Evolutionary conservation across 441 rosid species (phyloP).

Genomic region (Brassica balearica): DNA sequence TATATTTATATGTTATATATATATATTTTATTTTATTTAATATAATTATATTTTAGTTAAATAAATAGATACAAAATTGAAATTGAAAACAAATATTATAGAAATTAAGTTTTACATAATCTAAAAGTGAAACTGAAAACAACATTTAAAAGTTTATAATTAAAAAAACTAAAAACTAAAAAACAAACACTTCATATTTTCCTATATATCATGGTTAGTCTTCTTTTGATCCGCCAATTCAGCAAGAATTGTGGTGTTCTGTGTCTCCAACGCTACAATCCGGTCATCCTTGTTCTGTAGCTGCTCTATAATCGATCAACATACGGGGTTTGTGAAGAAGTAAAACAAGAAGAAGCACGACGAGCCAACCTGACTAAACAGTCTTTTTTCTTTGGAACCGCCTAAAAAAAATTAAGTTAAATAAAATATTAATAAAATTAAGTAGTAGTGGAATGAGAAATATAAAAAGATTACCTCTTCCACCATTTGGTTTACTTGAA

Average conservation of each 20-base stretch:
- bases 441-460: too few relatives aligned
- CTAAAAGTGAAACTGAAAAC: too few relatives aligned
- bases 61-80: background rate
- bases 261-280: background rate
- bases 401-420: background rate
- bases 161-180: too few relatives aligned
- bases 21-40: too few relatives aligned
- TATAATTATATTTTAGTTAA: too few relatives aligned
- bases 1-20: too few relatives aligned
- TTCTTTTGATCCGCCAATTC: background rate
- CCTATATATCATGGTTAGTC: background rate
- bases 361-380: background rate
- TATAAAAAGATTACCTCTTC: background rate
- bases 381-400: background rate
- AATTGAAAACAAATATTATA: too few relatives aligned
- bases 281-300: background rate
- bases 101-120: background rate
- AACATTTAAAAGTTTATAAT: background rate
- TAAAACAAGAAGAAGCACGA: background rate
- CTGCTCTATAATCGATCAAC: background rate
- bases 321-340: background rate
- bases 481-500: background rate
- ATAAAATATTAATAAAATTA: background rate
- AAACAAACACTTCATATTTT: background rate
- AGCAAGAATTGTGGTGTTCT: background rate